Evolutionary conservation across 345 rosid genomes (phyloP).

Genomic region (Hypericum androsaemum): DNA sequence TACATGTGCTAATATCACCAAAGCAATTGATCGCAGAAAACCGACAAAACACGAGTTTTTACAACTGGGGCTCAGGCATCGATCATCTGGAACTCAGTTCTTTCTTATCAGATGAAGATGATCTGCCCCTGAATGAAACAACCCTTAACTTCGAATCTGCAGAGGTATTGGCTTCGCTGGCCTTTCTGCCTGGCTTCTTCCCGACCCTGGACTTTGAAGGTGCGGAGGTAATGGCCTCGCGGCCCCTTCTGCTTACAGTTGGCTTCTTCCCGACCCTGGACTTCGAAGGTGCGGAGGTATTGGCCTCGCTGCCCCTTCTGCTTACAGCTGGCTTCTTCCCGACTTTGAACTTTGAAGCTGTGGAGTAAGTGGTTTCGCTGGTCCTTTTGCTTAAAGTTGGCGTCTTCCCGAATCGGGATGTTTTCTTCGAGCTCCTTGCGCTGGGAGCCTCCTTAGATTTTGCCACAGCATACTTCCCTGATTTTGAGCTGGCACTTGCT

Average conservation of each 20-base stretch:
- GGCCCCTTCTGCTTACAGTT: not conserved
- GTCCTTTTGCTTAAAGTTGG: constrained; percentile 2
- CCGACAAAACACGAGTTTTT: no score
- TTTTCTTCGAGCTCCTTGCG: constrained; percentile 12
- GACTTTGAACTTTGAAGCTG: constrained; percentile 6
- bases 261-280: constrained; percentile 11
- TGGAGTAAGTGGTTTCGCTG: constrained; percentile 9
- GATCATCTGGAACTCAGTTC: constrained; percentile 5
- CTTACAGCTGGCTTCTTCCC: constrained; percentile 9
- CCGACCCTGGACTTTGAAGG: constrained; percentile 13
- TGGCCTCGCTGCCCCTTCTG: constrained; percentile 4
- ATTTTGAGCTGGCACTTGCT: constrained; percentile 14
- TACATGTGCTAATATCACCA: no score
- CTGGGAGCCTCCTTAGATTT: constrained; percentile 28
- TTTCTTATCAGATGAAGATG: constrained; percentile 35
- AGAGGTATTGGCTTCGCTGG: constrained; percentile 10
- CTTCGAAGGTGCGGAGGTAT: constrained; percentile 13
- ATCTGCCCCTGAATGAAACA: constrained; percentile 65
- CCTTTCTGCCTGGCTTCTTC: constrained; percentile 11
- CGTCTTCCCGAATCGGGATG: constrained; percentile 13
- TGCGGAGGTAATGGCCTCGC: constrained; percentile 12
- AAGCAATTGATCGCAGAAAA: no score
- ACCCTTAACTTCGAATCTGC: constrained; percentile 46
- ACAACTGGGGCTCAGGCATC: constrained; percentile 24
- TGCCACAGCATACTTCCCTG: constrained; percentile 25